Percentiles rank a stretch among this genome's conserved stretches.
Conservation (phyloP, 805 yeast species). For the Candida dendrica region DNA sequence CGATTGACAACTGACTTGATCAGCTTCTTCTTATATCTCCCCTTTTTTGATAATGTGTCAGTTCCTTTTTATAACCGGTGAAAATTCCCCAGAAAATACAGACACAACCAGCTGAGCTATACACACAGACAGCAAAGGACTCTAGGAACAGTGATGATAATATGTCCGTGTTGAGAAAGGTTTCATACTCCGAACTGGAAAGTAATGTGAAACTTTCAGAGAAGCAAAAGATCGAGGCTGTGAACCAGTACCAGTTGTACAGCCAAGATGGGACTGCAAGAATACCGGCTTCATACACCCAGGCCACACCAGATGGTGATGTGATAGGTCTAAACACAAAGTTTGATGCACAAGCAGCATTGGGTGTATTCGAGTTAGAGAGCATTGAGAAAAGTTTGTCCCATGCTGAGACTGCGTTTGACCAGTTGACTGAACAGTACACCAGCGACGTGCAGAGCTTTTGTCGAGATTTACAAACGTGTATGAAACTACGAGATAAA, state of each 20-base stretch:
- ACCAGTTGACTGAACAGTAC: slow-evolving; percentile 8
- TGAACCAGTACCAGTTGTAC: not conserved
- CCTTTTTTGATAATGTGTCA: no score
- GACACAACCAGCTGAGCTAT: no score
- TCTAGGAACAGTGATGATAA: no score
- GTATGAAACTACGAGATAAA: slow-evolving; percentile 51
- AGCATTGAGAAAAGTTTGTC: not conserved
- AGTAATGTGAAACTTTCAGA: not conserved
- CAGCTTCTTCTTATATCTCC: no score
- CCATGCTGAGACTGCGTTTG: slow-evolving; percentile 1
- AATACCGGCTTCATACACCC: not conserved
- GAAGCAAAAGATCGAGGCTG: not conserved
- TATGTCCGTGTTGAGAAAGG: not conserved
- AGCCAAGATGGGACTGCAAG: not conserved
- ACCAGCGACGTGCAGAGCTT: slow-evolving; percentile 7
- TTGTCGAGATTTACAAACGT: slow-evolving; percentile 8
- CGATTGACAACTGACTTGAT: no score
- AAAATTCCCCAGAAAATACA: no score
- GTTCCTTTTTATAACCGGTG: no score
- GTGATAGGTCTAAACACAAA: slow-evolving; percentile 12
- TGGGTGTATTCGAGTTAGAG: slow-evolving; percentile 11
- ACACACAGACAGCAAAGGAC: no score
- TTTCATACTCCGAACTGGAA: not conserved
- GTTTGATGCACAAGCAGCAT: slow-evolving; percentile 18
- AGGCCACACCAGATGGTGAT: slow-evolving; percentile 16